A percentile compares a stretch with the other conserved stretches of the same genome.
Conservation (phyloP, 495 filamentous ascomycete species). For the Talaromyces proteolyticus region DNA sequence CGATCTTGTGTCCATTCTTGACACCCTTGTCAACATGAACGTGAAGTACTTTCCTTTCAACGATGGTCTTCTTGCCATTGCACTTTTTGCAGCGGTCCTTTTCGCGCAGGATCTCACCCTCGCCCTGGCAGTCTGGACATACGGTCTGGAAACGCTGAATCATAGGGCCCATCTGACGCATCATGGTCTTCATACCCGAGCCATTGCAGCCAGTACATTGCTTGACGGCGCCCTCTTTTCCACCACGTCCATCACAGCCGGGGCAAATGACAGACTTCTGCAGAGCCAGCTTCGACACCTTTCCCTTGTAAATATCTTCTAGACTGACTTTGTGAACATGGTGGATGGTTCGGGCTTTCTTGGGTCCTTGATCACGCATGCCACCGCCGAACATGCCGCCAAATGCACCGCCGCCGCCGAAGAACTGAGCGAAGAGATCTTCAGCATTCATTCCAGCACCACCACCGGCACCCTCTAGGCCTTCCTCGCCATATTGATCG, state of each 20-base stretch:
- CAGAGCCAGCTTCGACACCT: conserved; percentile 93
- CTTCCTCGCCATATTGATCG: conserved; percentile 96
- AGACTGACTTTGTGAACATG: conserved; percentile 97
- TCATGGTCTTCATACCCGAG: conserved; percentile 98
- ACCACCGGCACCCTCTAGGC: conserved; percentile 79
- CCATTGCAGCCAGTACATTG: conserved; percentile 88
- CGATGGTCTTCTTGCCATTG: conserved; percentile 91
- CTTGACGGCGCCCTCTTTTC: conserved; percentile 94
- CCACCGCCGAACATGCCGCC: conserved; percentile 83
- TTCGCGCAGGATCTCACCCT: conserved; percentile 92
- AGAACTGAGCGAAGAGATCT: conserved; percentile 97
- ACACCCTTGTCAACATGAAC: conserved; percentile 97
- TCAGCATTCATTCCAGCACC: conserved; percentile 91
- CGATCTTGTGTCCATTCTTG: conserved; percentile 86
- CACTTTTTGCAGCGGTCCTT: conserved; percentile 95
- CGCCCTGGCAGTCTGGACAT: conserved; percentile 95
- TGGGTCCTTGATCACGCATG: conserved; percentile 76
- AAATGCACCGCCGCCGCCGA: conserved; percentile 78
- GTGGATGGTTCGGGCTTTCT: conserved; percentile 93
- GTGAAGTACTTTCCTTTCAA: conserved; percentile 96
- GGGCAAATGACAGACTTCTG: conserved; percentile 97
- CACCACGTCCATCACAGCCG: conserved; percentile 91
- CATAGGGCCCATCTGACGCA: conserved; percentile 99
- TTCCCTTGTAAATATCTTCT: conserved; percentile 97
- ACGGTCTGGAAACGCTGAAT: conserved; percentile 99